Evolutionary conservation across 192 early-diverging fungal genomes (phyloP).

Genomic region (Linnemannia elongata): DNA sequence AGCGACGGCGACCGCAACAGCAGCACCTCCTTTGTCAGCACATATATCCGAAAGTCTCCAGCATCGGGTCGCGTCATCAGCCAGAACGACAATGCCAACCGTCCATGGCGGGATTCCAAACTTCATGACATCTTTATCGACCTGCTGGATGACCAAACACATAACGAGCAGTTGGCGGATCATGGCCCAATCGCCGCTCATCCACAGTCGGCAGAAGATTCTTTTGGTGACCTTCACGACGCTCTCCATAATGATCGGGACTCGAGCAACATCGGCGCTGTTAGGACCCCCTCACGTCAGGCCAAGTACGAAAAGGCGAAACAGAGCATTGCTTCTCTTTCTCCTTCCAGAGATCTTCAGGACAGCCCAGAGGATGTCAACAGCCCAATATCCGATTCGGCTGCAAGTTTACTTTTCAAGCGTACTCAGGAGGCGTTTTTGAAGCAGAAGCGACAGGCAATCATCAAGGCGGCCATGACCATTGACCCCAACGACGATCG

Average conservation of each 20-base stretch:
- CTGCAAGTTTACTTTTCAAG: slow-evolving; percentile 2
- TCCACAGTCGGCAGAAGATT: slow-evolving; percentile 8
- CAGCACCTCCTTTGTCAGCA: slow-evolving; percentile 11
- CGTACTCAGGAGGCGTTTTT: slow-evolving; percentile 29
- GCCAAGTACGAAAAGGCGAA: slow-evolving; percentile 33
- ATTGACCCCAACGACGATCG: slow-evolving; percentile 34
- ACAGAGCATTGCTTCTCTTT: slow-evolving; percentile 23
- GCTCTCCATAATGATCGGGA: slow-evolving; percentile 26
- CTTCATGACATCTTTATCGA: slow-evolving; percentile 38
- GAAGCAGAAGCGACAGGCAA: slow-evolving; percentile 11
- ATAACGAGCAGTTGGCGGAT: slow-evolving; percentile 12
- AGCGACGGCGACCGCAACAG: slow-evolving; percentile 10
- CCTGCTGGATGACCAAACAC: slow-evolving; percentile 15
- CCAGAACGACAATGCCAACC: slow-evolving; percentile 16
- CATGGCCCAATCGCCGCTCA: slow-evolving; percentile 14
- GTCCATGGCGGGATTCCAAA: slow-evolving; percentile 42
- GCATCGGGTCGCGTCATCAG: not conserved
- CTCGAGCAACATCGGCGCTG: slow-evolving; percentile 1
- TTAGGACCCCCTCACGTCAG: slow-evolving; percentile 6
- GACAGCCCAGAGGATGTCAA: not conserved
- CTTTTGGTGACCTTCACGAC: slow-evolving; percentile 39
- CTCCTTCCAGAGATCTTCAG: slow-evolving; percentile 4
- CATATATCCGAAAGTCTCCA: slow-evolving; percentile 10
- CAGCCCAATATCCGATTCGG: not conserved
- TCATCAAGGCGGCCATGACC: slow-evolving; percentile 20